phyloP scores from a whole-genome alignment of 495 filamentous ascomycete genomes.

The Neurospora sublineolata region DNA sequence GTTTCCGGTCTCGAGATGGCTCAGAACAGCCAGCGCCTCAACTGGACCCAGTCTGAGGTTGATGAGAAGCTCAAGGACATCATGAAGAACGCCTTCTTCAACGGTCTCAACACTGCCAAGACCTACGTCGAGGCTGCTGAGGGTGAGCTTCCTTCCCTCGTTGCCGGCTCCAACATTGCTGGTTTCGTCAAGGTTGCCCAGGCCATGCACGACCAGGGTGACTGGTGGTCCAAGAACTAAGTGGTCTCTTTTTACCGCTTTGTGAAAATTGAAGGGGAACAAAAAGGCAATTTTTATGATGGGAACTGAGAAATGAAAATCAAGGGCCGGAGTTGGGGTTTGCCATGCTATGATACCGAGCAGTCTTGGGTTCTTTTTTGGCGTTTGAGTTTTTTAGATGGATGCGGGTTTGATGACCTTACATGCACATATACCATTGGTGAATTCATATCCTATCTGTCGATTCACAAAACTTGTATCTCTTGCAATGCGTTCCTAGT shows the following conservation, averaged over 20 bases:
- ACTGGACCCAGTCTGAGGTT: slow-evolving; percentile 82
- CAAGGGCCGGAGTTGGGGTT: neutral
- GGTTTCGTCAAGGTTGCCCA: slow-evolving; percentile 92
- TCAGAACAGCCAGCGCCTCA: slow-evolving; percentile 80
- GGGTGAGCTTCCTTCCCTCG: slow-evolving; percentile 78
- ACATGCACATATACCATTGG: neutral
- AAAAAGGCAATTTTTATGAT: neutral
- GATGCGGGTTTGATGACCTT: neutral
- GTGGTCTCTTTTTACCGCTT: neutral
- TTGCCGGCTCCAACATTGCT: slow-evolving; percentile 91
- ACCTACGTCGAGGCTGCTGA: slow-evolving; percentile 67
- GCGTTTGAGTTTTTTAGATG: neutral
- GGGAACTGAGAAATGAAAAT: neutral
- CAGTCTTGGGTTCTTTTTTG: neutral
- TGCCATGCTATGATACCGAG: neutral
- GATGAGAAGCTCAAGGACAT: slow-evolving; percentile 85
- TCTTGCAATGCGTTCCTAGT: neutral
- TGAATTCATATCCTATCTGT: neutral
- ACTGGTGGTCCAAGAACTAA: slow-evolving; percentile 65
- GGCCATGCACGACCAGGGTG: slow-evolving; percentile 93
- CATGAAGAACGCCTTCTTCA: slow-evolving; percentile 90
- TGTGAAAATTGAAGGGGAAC: neutral
- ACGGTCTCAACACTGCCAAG: slow-evolving; percentile 80
- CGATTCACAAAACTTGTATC: neutral
- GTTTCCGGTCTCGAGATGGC: slow-evolving; percentile 99